Conservation (phyloP, 768 basidiomycete genomes). For the Leucocoprinus birnbaumii region DNA sequence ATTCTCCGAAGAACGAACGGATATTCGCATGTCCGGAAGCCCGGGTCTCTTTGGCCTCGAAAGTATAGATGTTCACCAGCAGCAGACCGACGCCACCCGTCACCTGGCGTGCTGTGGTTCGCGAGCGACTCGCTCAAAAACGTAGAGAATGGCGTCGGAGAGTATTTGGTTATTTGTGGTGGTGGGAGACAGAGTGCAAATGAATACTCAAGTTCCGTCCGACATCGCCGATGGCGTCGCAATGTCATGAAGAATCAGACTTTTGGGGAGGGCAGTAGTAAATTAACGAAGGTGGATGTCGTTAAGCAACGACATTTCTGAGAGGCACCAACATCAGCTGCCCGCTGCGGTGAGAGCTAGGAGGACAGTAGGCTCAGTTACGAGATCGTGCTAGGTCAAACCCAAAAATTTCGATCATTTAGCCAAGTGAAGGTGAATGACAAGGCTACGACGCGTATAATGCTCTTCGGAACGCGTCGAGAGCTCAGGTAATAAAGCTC, state of each 20-base stretch:
- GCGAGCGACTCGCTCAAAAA: not conserved
- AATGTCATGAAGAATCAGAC: no score
- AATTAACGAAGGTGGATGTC: no score
- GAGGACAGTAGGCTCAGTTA: no score
- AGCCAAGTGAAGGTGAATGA: no score
- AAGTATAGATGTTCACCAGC: not conserved
- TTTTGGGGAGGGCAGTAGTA: no score
- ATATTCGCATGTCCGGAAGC: not conserved
- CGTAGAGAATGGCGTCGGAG: no score
- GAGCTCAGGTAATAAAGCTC: not conserved
- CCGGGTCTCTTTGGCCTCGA: conserved; percentile 14
- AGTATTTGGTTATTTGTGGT: not conserved
- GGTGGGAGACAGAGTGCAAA: not conserved
- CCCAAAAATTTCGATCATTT: no score
- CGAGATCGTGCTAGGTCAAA: no score
- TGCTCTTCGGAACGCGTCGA: conserved; percentile 1
- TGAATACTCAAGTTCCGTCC: conserved; percentile 8
- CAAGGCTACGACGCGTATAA: not conserved
- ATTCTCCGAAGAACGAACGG: no score
- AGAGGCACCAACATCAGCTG: not conserved
- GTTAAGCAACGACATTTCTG: not conserved
- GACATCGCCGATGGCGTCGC: not conserved
- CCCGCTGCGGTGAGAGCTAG: no score
- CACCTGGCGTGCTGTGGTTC: not conserved
- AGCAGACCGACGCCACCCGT: not conserved